Conservation (phyloP, 83 land plant genomes). For the Isoetes engelmannii region DNA sequence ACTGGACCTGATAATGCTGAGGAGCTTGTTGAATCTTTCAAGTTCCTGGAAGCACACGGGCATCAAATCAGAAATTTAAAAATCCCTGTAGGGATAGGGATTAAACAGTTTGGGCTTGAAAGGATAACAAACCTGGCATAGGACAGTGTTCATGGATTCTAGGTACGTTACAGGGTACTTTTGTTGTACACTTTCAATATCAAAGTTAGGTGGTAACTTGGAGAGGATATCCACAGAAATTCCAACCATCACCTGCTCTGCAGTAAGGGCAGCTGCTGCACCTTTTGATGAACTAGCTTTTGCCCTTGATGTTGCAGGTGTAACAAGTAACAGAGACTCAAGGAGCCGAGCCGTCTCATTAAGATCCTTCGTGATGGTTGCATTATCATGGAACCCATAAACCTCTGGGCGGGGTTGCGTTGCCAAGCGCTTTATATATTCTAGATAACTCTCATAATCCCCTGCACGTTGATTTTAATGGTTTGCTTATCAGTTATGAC, state of each 20-base stretch:
- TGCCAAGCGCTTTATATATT: conserved; percentile 28
- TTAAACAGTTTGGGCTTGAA: neutral
- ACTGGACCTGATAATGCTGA: conserved; percentile 27
- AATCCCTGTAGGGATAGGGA: neutral
- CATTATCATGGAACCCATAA: conserved; percentile 41
- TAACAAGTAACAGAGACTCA: conserved; percentile 16
- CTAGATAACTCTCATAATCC: conserved; percentile 16
- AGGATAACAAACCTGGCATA: conserved; percentile 32
- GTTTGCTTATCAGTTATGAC: neutral
- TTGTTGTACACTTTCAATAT: conserved; percentile 27
- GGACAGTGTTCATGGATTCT: conserved; percentile 46
- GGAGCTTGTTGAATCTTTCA: conserved; percentile 30
- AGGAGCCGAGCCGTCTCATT: conserved; percentile 28
- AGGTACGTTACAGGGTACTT: conserved; percentile 38
- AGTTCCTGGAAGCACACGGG: conserved; percentile 18
- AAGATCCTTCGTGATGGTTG: conserved; percentile 32
- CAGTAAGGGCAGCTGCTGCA: conserved; percentile 9
- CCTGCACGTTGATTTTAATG: conserved; percentile 6
- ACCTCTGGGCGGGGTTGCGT: conserved; percentile 29
- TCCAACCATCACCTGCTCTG: conserved; percentile 27
- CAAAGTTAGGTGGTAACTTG: conserved; percentile 34
- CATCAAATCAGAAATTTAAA: neutral
- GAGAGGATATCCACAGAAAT: conserved; percentile 26
- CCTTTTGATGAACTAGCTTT: conserved; percentile 8
- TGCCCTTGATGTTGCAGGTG: conserved; percentile 15